Percentiles rank a stretch among this genome's conserved stretches.
These are phyloP conservation scores for Tricholoma bakamatsutake DNA, from an alignment of 768 basidiomycete genomes.

Conservation along the genomic window DNA sequence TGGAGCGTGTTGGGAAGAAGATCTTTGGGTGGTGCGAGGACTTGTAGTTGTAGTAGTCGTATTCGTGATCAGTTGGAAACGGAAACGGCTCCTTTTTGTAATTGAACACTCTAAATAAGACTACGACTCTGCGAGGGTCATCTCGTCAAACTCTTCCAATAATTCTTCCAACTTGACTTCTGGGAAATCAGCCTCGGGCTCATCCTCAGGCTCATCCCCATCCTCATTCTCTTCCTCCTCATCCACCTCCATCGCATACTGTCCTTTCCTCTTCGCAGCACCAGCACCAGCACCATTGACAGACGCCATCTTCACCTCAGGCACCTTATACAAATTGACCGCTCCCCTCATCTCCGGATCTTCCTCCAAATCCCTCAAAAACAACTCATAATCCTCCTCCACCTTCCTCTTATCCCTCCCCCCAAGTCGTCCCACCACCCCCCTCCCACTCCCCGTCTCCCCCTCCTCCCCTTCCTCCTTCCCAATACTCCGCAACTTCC, in stretches of 20 bases:
- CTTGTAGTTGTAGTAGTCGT: not conserved
- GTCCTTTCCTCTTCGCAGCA: slow-evolving; percentile 36
- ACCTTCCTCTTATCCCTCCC: slow-evolving; percentile 90
- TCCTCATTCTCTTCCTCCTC: slow-evolving; percentile 23
- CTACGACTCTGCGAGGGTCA: slow-evolving; percentile 38
- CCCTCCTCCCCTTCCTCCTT: slow-evolving; percentile 88
- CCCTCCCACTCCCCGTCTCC: slow-evolving; percentile 69
- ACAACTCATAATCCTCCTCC: slow-evolving; percentile 94
- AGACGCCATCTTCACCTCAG: slow-evolving; percentile 48
- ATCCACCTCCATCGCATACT: slow-evolving; percentile 71
- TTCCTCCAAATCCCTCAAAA: slow-evolving; percentile 91
- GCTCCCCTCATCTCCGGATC: slow-evolving; percentile 85
- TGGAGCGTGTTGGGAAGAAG: slow-evolving; percentile 36
- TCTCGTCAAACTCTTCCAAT: slow-evolving; percentile 87
- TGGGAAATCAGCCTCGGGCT: slow-evolving; percentile 82
- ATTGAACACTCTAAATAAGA: too few relatives aligned
- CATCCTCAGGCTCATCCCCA: slow-evolving; percentile 35
- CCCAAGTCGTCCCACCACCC: slow-evolving; percentile 87
- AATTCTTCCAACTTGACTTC: slow-evolving; percentile 81
- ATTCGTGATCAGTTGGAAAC: too few relatives aligned
- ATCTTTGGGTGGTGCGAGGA: slow-evolving; percentile 39
- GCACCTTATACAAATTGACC: slow-evolving; percentile 81
- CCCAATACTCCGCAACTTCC: slow-evolving; percentile 89
- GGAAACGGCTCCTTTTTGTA: too few relatives aligned
- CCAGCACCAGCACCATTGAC: slow-evolving; percentile 28